These are phyloP conservation scores for Magnolia sinica DNA, from an alignment of 164 flowering plant genomes.

Conservation along the genomic window DNA sequence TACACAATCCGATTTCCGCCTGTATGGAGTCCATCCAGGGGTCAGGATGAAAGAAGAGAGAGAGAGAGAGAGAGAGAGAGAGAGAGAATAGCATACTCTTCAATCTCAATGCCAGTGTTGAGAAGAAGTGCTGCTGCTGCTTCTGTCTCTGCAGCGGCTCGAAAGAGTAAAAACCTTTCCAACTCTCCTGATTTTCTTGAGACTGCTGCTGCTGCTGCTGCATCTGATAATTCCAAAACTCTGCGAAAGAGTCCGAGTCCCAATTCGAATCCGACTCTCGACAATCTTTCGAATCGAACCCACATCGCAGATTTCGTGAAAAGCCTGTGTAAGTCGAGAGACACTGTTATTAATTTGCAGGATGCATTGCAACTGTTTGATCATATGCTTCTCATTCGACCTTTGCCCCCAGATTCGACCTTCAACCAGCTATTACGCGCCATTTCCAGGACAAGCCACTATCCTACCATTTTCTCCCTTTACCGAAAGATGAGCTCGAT, in stretches of 20 bases:
- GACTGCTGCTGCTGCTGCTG: too few species aligned
- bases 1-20: neutral
- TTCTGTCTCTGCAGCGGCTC: too few species aligned
- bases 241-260: too few species aligned
- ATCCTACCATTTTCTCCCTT: slow-evolving; percentile 3
- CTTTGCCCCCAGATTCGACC: slow-evolving; percentile 7
- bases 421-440: slow-evolving; percentile 10
- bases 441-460: slow-evolving; percentile 7
- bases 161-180: too few species aligned
- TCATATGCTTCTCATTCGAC: slow-evolving; percentile 4
- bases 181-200: too few species aligned
- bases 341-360: neutral
- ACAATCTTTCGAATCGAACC: neutral
- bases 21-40: too few species aligned
- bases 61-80: too few species aligned
- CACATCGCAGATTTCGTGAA: neutral
- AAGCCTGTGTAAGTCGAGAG: neutral
- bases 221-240: too few species aligned
- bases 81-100: too few species aligned
- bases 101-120: too few species aligned
- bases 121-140: too few species aligned
- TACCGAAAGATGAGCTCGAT: slow-evolving; percentile 7
- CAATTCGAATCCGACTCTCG: neutral
- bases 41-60: too few species aligned
- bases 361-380: slow-evolving; percentile 12